phyloP scores from a whole-genome alignment of 495 filamentous ascomycete genomes.

The Hyaloscypha bicolor region DNA sequence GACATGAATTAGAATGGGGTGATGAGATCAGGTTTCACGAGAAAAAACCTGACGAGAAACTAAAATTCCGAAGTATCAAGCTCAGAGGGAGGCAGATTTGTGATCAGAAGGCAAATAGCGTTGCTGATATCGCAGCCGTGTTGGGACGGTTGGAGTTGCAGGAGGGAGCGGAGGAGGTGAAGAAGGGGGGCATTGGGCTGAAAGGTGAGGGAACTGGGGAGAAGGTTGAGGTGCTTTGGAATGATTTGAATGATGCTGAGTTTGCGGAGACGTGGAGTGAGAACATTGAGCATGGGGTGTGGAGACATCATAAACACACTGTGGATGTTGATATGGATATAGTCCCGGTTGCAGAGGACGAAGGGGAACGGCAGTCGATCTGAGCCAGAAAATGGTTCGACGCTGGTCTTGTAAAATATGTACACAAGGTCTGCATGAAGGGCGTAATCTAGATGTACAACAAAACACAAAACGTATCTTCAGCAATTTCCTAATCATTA shows the following conservation, averaged over 20 bases:
- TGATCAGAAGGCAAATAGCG: constrained; percentile 85
- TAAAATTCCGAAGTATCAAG: background rate
- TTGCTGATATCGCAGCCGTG: constrained; percentile 86
- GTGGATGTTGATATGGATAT: background rate
- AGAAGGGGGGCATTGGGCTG: constrained; percentile 37
- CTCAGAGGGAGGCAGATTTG: constrained; percentile 66
- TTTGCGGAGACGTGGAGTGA: constrained; percentile 69
- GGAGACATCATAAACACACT: constrained; percentile 23
- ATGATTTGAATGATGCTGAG: constrained; percentile 62
- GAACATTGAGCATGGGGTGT: constrained; percentile 65
- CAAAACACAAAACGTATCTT: background rate
- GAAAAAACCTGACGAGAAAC: constrained; percentile 32
- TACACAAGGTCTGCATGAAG: constrained; percentile 13
- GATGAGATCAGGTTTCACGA: constrained; percentile 45
- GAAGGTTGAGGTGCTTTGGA: constrained; percentile 68
- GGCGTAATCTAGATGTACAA: constrained; percentile 16
- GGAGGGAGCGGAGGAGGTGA: constrained; percentile 24
- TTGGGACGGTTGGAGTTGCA: constrained; percentile 49
- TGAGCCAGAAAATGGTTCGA: constrained; percentile 6
- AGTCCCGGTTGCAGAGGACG: constrained; percentile 2
- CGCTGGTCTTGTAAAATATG: constrained; percentile 12
- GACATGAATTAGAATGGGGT: constrained; percentile 68
- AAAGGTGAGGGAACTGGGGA: constrained; percentile 38
- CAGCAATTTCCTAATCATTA: background rate
- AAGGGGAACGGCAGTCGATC: background rate